Conservation (phyloP, 768 basidiomycete species). For the Plicaturopsis crispa region DNA sequence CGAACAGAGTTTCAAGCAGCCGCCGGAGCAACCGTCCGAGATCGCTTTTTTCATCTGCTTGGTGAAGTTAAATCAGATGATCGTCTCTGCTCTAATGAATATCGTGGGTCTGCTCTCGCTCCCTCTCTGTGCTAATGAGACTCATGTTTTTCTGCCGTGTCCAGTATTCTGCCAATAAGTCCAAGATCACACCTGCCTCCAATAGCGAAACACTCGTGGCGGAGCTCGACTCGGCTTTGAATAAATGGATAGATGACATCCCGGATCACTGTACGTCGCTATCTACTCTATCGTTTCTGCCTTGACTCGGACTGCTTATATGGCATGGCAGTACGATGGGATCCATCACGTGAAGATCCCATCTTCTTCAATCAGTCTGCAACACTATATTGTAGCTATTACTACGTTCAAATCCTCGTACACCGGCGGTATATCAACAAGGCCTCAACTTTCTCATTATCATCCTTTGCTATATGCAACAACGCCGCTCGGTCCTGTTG, state of each 20-base stretch:
- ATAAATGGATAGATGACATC: conserved; percentile 62
- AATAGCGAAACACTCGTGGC: conserved; percentile 36
- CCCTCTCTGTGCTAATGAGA: background rate
- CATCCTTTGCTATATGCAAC: conserved; percentile 70
- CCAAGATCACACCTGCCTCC: conserved; percentile 17
- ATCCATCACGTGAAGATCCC: conserved; percentile 26
- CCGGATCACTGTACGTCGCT: conserved; percentile 45
- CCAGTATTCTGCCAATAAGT: conserved; percentile 32
- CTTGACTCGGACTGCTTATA: conserved; percentile 20
- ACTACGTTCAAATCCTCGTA: conserved; percentile 63
- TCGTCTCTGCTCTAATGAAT: conserved; percentile 33
- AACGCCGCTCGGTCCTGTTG: too few species aligned
- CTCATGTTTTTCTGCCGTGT: background rate
- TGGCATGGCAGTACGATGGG: conserved; percentile 22
- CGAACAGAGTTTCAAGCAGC: conserved; percentile 36
- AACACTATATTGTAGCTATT: conserved; percentile 35
- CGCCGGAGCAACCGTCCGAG: conserved; percentile 29
- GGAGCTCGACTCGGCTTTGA: conserved; percentile 64
- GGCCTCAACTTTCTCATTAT: conserved; percentile 41
- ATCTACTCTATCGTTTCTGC: background rate
- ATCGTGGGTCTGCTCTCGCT: conserved; percentile 24
- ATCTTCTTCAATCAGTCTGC: conserved; percentile 34
- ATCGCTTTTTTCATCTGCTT: conserved; percentile 33
- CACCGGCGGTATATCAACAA: conserved; percentile 71
- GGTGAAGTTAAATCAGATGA: conserved; percentile 38